Percentiles rank a stretch among this genome's conserved stretches.
Conservation (phyloP, 1,284 basidiomycete species). For the Malassezia restricta region DNA sequence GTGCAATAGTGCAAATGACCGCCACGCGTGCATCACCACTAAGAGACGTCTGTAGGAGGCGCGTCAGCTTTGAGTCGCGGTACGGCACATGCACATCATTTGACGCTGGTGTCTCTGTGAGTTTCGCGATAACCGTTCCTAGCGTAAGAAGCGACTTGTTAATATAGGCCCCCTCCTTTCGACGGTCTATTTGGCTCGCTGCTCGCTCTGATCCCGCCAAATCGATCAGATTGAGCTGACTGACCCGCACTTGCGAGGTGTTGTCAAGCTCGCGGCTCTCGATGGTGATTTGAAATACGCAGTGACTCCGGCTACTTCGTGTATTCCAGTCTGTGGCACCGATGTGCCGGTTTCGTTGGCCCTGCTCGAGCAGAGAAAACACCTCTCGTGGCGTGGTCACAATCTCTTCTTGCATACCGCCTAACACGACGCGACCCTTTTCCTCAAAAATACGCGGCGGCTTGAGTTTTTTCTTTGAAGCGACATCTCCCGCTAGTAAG, state of each 20-base stretch:
- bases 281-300: conserved; percentile 53
- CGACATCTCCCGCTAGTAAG: conserved; percentile 40
- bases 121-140: conserved; percentile 53
- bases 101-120: conserved; percentile 47
- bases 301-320: conserved; percentile 82
- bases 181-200: conserved; percentile 50
- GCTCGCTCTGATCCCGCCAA: conserved; percentile 54
- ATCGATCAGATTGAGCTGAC: conserved; percentile 51
- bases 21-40: conserved; percentile 52
- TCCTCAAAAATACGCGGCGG: conserved; percentile 40
- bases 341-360: conserved; percentile 75
- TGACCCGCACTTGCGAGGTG: conserved; percentile 29
- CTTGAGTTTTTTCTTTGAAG: background rate
- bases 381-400: conserved; percentile 51
- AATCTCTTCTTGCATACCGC: conserved; percentile 51
- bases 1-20: conserved; percentile 52
- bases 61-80: conserved; percentile 52
- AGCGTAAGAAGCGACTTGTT: conserved; percentile 49
- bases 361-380: conserved; percentile 60
- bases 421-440: conserved; percentile 48
- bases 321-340: conserved; percentile 97
- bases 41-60: conserved; percentile 52
- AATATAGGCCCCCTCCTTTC: conserved; percentile 50
- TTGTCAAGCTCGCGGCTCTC: conserved; percentile 18
- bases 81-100: conserved; percentile 50